These are phyloP conservation scores for Dactylellina haptotyla DNA, from an alignment of 2,329 filamentous ascomycete species.

Conservation along the genomic window DNA sequence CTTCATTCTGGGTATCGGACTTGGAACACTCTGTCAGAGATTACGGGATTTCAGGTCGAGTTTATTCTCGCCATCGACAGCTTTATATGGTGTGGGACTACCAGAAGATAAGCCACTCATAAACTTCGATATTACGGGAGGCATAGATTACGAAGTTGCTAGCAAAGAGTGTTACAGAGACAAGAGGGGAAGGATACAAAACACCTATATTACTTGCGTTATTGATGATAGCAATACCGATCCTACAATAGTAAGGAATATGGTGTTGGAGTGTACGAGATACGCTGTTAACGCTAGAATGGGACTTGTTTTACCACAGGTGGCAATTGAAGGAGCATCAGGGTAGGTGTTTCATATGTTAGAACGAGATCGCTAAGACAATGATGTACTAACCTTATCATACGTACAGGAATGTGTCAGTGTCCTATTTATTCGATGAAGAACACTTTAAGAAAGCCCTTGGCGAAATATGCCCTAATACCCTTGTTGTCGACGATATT, in stretches of 20 bases:
- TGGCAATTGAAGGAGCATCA: neutral
- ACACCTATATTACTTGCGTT: constrained; percentile 1
- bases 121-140: neutral
- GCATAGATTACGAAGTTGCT: neutral
- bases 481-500: neutral
- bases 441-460: neutral
- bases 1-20: neutral
- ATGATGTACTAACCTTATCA: neutral
- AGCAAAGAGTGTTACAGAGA: neutral
- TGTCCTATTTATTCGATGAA: constrained; percentile 7
- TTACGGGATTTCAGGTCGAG: neutral
- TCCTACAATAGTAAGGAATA: neutral
- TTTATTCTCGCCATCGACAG: neutral
- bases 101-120: neutral
- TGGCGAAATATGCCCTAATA: neutral
- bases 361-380: neutral
- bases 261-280: neutral
- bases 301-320: neutral
- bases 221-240: neutral
- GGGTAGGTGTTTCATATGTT: neutral
- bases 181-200: neutral
- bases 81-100: neutral
- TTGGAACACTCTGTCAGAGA: neutral
- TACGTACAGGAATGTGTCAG: neutral
- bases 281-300: constrained; percentile 1